Base-by-base conservation (phyloP, 371 early-diverging fungal species). In the Mucor velutinosus region DNA sequence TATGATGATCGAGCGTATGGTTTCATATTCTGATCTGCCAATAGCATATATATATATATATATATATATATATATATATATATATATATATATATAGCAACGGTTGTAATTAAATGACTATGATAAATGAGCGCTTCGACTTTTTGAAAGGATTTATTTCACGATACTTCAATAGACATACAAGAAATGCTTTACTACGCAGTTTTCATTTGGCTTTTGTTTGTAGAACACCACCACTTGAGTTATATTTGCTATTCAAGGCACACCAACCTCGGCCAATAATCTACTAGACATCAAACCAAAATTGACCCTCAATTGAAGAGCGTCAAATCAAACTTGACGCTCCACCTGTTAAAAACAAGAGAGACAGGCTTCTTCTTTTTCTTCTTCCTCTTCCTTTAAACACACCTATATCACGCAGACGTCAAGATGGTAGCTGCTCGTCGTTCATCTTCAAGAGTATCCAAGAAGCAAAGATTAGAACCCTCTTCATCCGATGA, bases 321-420 rank as follows among this genome's bases (percentile, higher is more conserved):
- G 53, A 33, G 62, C 53, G 62, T 62, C 62, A 62, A 33, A 35
- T 33, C n/a, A 51, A 47, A 62, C 35, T 62, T 62, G 62, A 62
- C 62, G 25, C 49, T 15, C 29, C 27, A 21, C 37, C 15, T 19
- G 7, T 37, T 59, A 33, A 35, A 58, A 32, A 1, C 29, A 39
- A 25, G 25, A 37, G 37, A 39, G 29, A 8, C 27, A 11, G 37
- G 12, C 12, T 35, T 43, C n/a, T 23, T 62, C 21, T 51, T 65
- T 60, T 61, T 51, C 60, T 66, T 66, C 19, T 65, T 57, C 37
- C 27, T 37, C 14, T 67, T 45, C 58, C 12, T 47, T 35, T 30
- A 53, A 45, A 32, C 29, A 51, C 41, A 45, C 12, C 49, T 32
- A 57, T 19, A n/a, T 49, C 23, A 29, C 21, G 30, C 45, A 29